phyloP scores from a whole-genome alignment of 441 rosid genomes.

The Kokia cookei region DNA sequence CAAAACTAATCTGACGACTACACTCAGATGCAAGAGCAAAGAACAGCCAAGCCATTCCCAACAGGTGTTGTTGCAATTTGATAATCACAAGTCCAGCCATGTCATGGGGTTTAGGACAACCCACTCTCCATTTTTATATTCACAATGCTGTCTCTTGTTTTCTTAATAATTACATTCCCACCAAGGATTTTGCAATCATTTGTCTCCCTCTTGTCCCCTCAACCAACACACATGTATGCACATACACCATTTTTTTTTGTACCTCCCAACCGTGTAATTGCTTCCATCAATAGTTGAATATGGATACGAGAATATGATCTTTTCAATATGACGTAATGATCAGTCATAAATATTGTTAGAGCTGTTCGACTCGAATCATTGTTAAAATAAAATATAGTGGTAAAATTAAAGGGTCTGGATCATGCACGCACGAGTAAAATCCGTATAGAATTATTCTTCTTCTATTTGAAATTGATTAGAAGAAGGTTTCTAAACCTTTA shows the following conservation, averaged over 20 bases:
- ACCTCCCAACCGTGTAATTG: not conserved
- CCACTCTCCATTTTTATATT: not conserved
- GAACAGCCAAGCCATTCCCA: not conserved
- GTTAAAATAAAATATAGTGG: no score
- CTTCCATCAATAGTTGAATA: no score
- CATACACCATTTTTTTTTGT: not conserved
- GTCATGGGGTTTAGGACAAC: not conserved
- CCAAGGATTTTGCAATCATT: constrained; percentile 15
- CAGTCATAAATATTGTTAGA: no score
- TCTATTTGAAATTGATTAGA: no score
- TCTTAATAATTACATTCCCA: not conserved
- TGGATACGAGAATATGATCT: no score
- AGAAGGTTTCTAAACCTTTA: no score
- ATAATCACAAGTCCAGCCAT: constrained; percentile 19
- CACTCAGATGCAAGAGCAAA: not conserved
- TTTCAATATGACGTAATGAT: no score
- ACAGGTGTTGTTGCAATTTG: not conserved
- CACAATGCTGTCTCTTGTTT: constrained; percentile 9
- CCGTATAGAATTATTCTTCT: no score
- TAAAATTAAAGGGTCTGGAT: no score
- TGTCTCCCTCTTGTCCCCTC: constrained; percentile 13
- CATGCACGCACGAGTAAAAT: no score
- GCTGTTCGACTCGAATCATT: no score
- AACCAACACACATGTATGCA: not conserved
- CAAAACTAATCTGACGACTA: not conserved